Conservation (phyloP, 129 eudicot genomes). For the Flaveria linearis region DNA sequence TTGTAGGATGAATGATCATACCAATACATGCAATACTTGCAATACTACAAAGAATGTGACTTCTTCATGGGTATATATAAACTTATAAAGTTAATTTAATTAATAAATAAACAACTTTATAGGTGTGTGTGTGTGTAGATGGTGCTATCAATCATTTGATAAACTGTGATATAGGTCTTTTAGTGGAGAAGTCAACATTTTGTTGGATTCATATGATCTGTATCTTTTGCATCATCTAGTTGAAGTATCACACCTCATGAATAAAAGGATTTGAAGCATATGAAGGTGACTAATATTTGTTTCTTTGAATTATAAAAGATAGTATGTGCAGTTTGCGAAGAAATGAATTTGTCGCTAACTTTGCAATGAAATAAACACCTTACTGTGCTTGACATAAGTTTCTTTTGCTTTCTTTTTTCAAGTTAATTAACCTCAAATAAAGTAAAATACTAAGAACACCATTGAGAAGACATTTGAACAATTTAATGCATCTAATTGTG, state of each 20-base stretch:
- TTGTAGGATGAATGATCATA: not conserved
- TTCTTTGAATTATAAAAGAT: not conserved
- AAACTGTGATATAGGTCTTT: not conserved
- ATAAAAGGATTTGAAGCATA: not conserved
- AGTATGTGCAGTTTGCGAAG: not conserved
- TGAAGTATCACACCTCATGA: not conserved
- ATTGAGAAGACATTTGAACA: not conserved
- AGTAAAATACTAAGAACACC: too few relatives aligned
- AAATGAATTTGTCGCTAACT: too few relatives aligned
- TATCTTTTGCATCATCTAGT: not conserved
- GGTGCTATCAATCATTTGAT: not conserved
- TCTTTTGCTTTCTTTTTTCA: too few relatives aligned
- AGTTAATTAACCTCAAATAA: too few relatives aligned
- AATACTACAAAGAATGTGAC: not conserved
- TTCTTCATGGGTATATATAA: not conserved
- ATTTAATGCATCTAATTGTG: not conserved
- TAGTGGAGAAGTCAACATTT: not conserved
- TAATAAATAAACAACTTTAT: not conserved
- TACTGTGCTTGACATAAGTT: too few relatives aligned
- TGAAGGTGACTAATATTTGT: not conserved
- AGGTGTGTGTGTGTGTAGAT: not conserved
- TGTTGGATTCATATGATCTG: not conserved
- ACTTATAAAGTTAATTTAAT: too few relatives aligned
- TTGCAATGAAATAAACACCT: too few relatives aligned
- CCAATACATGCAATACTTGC: not conserved